Base-by-base conservation (phyloP, 345 rosid genomes). In the Citrus cavaleriei region DNA sequence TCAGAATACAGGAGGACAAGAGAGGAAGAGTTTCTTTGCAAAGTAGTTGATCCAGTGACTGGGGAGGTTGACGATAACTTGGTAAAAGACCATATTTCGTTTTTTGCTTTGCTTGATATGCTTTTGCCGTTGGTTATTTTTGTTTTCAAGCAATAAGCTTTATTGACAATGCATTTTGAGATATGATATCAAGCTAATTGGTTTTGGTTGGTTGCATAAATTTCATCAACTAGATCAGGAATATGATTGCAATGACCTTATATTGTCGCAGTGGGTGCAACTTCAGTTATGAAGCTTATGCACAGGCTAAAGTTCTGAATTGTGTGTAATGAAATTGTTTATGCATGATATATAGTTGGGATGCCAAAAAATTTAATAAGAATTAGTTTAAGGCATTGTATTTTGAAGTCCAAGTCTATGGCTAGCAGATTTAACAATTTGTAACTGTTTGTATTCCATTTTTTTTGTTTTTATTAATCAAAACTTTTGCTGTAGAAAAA, bases 11-110 rank as follows among this genome's bases (percentile, higher is more conserved):
- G 79, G 74, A 28, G 51, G 76, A 84, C 65, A 16, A 71, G 79
- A 79, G 90, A 93, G 79, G 90, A 87, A 81, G 79, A 61, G 75
- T 75, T 85, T 71, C 80, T 76, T 51, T 77, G 80, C 74, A 86
- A 82, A 74, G 78, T 90, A 81, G 76, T 83, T 35, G 84, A 89
- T 78, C 93, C 87, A 25, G 85, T 77, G 28, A 89, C 88, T 25
- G 84, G 91, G 73, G 78, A 85, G 89, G 82, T 83, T 72, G 85
- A 91, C 76, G 79, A 85, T 40, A 74, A 82, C 69, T 75, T 74
- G 93, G 99, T 96, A 89, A 70, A 77, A 46, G 58, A 40, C 60
- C 34, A 30, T 54, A 35, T 63, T 46, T 67, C 76, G 34, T 75
- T 71, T 72, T 65, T 62, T 24, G 58, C 10, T 34, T 28, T 10